Base-by-base conservation (phyloP, 2,329 filamentous ascomycete genomes). In the Colletotrichum somersetense region DNA sequence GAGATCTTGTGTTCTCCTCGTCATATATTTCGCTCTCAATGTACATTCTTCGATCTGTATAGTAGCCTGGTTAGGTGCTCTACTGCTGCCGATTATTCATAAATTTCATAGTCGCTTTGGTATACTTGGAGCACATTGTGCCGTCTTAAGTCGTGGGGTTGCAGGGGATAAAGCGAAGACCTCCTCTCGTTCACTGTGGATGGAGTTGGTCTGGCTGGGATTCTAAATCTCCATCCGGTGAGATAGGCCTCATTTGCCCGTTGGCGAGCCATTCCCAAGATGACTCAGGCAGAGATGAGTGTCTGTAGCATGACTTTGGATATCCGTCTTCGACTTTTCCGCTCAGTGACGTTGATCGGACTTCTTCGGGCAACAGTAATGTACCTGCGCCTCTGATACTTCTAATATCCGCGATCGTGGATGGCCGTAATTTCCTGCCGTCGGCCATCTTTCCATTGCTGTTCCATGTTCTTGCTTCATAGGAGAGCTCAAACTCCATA, bases 401-500 rank as follows among this genome's bases (percentile, higher is more conserved):
- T 40, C 55, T 69, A 23, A 65, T 70, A 16, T 42, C 70, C 16
- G 53, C 40, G 1, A 70, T 26, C 23, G 66, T 48, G 8, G 55
- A 58, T n/a, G 66, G 70, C 11, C 61, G 30, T 23, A 65, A 12
- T 16, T 10, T 44, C 30, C 46, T 30, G 12, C 35, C 10, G 46
- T 65, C 70, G 16, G 64, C 40, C 40, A 50, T 58, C 3, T 20
- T 40, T 7, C 18, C 70, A 3, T 40, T 59, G 8, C 23, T 50
- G 10, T 46, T 44, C 66, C 70, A 72, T 38, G 55, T 56, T 12
- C 46, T 58, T 18, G 48, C 48, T n/a, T 72, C 70, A 33, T 72
- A 72, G 1, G 70, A 70, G 2, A 72, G 40, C 33, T 61, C 38
- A 6, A 72, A 64, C 40, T 72, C 70, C 70, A 72, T 72, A 5